A percentile compares a stretch with the other conserved stretches of the same genome.
phyloP scores from a whole-genome alignment of 75 land plant species.

The Cryptomeria japonica region DNA sequence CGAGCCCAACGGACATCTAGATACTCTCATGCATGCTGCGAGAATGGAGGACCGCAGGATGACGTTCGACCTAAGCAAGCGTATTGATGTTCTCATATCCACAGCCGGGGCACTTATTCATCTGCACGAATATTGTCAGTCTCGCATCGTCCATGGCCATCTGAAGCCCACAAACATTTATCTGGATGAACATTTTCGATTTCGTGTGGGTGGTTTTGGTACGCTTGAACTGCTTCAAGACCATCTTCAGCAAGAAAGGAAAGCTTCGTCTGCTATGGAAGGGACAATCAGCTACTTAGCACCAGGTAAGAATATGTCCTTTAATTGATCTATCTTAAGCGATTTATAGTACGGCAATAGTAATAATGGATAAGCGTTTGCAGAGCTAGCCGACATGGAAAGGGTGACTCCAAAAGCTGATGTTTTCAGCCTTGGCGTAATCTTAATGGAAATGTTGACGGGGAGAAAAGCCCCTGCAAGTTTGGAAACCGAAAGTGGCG shows the following conservation, averaged over 20 bases:
- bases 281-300: slow-evolving; percentile 60
- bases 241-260: slow-evolving; percentile 23
- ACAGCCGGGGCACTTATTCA: slow-evolving; percentile 57
- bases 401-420: slow-evolving; percentile 51
- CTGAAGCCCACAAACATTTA: slow-evolving; percentile 78
- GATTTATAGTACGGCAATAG: no score
- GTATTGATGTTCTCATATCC: slow-evolving; percentile 35
- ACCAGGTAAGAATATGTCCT: slow-evolving; percentile 32
- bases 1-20: slow-evolving; percentile 83
- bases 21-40: slow-evolving; percentile 36
- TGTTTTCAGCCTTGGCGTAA: slow-evolving; percentile 63
- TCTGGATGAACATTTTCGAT: slow-evolving; percentile 48
- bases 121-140: slow-evolving; percentile 50
- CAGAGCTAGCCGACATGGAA: slow-evolving; percentile 43
- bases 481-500: slow-evolving; percentile 17
- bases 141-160: slow-evolving; percentile 72
- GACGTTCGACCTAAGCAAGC: slow-evolving; percentile 15
- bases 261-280: slow-evolving; percentile 25
- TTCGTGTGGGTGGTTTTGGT: slow-evolving; percentile 70
- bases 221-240: slow-evolving; percentile 50
- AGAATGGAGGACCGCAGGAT: not conserved
- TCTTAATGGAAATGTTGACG: slow-evolving; percentile 58
- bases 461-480: slow-evolving; percentile 41
- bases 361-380: not conserved
- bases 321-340: no score